Evolutionary conservation across 768 basidiomycete genomes (phyloP).

Genomic region (Lactarius trivialis): DNA sequence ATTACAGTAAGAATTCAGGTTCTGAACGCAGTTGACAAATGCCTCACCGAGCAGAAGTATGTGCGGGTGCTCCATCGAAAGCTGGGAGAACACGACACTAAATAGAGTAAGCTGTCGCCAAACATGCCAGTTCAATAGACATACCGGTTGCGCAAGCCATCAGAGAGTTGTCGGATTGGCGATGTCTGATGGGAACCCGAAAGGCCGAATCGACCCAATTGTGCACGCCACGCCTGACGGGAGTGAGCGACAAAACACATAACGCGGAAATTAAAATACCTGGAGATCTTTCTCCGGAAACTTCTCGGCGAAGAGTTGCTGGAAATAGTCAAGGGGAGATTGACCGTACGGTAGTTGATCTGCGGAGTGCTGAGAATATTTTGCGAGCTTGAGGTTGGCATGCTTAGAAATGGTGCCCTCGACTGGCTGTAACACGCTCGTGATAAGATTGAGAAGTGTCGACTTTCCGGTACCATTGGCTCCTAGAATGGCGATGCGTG

Average conservation of each 20-base stretch:
- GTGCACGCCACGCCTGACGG: constrained; percentile 81
- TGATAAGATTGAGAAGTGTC: constrained; percentile 87
- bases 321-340: constrained; percentile 91
- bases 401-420: constrained; percentile 90
- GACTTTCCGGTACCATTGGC: constrained; percentile 96
- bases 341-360: constrained; percentile 96
- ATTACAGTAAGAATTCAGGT: constrained; percentile 1
- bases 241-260: constrained; percentile 12
- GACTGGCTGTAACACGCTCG: constrained; percentile 65
- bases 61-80: constrained; percentile 97
- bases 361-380: constrained; percentile 98
- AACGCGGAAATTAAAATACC: constrained; percentile 30
- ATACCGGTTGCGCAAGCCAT: constrained; percentile 92
- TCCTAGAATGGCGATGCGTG: constrained; percentile 91
- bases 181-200: constrained; percentile 90
- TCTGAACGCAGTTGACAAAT: background rate
- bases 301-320: constrained; percentile 66
- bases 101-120: constrained; percentile 16
- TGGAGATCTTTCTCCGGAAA: constrained; percentile 91
- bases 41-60: constrained; percentile 73
- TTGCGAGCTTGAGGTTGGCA: constrained; percentile 85
- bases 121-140: constrained; percentile 26
- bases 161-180: constrained; percentile 90
- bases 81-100: constrained; percentile 92
- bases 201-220: constrained; percentile 93